A percentile compares a stretch with the other conserved stretches of the same genome.
Evolutionary conservation across 306 rosid species (phyloP).

Genomic region (Alnus glutinosa): DNA sequence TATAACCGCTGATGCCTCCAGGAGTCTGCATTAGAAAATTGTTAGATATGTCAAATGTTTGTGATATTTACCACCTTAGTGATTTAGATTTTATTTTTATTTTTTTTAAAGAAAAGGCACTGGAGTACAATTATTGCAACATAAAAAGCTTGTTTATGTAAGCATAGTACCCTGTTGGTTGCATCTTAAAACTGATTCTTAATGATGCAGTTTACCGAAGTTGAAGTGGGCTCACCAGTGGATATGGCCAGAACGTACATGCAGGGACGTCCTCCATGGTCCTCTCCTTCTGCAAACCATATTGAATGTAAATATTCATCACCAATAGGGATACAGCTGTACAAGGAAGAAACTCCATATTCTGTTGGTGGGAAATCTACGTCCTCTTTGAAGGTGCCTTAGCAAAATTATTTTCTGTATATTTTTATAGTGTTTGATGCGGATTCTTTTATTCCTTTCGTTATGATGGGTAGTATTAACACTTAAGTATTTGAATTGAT

Average conservation of each 20-base stretch:
- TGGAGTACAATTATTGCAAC: background rate
- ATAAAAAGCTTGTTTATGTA: conserved; percentile 1
- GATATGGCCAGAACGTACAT: conserved; percentile 89
- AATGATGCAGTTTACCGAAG: conserved; percentile 59
- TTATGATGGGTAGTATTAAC: background rate
- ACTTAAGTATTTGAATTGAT: background rate
- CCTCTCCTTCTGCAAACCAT: conserved; percentile 69
- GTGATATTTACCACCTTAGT: background rate
- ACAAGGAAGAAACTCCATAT: conserved; percentile 64
- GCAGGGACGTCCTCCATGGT: conserved; percentile 84
- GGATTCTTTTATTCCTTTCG: background rate
- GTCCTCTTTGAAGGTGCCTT: conserved; percentile 65
- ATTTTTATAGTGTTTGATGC: background rate
- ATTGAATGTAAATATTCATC: conserved; percentile 50
- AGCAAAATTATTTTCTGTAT: background rate
- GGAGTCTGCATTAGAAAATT: background rate
- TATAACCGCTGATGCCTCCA: background rate
- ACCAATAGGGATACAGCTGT: conserved; percentile 55
- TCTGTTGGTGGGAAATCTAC: conserved; percentile 54
- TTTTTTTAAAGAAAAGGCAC: background rate
- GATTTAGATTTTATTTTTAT: background rate
- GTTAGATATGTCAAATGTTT: background rate
- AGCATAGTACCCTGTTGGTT: background rate
- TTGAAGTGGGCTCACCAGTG: conserved; percentile 75
- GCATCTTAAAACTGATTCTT: conserved; percentile 8